These are phyloP conservation scores for Wickerhamiella shivajii DNA, from an alignment of 805 yeast genomes.

Conservation along the genomic window DNA sequence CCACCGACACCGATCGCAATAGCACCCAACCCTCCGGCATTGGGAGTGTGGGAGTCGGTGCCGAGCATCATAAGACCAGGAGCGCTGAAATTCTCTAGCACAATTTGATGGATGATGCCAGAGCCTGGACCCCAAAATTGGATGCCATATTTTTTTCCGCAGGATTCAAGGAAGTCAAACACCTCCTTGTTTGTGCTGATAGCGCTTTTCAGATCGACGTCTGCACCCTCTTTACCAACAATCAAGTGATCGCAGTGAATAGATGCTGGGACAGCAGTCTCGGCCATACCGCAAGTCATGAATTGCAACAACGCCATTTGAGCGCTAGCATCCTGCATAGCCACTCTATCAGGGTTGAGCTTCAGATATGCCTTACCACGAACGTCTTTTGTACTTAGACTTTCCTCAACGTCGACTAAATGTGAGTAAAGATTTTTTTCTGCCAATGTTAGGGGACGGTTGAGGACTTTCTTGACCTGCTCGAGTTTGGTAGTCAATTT, in stretches of 20 bases:
- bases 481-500: conserved; percentile 51
- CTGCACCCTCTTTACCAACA: conserved; percentile 91
- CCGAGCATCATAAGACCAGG: conserved; percentile 97
- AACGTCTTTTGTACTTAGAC: conserved; percentile 42
- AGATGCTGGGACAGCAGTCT: conserved; percentile 85
- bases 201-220: conserved; percentile 64
- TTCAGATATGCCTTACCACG: conserved; percentile 87
- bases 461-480: conserved; percentile 48
- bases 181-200: conserved; percentile 84
- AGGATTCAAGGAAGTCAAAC: conserved; percentile 81
- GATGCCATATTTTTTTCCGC: conserved; percentile 89
- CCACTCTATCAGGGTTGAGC: conserved; percentile 92
- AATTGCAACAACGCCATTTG: conserved; percentile 98
- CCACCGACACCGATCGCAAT: conserved; percentile 99
- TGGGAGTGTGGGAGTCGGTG: conserved; percentile 97
- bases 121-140: conserved; percentile 99
- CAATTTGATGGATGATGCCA: conserved; percentile 96
- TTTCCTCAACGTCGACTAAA: conserved; percentile 73
- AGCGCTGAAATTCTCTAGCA: conserved; percentile 87
- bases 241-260: conserved; percentile 97
- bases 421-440: conserved; percentile 93
- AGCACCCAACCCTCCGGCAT: conserved; percentile 98
- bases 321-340: conserved; percentile 99
- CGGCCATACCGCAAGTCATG: conserved; percentile 87
- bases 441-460: conserved; percentile 76